Evolutionary conservation across 2,329 filamentous ascomycete genomes (phyloP).

Genomic region (Claviceps quebecensis): DNA sequence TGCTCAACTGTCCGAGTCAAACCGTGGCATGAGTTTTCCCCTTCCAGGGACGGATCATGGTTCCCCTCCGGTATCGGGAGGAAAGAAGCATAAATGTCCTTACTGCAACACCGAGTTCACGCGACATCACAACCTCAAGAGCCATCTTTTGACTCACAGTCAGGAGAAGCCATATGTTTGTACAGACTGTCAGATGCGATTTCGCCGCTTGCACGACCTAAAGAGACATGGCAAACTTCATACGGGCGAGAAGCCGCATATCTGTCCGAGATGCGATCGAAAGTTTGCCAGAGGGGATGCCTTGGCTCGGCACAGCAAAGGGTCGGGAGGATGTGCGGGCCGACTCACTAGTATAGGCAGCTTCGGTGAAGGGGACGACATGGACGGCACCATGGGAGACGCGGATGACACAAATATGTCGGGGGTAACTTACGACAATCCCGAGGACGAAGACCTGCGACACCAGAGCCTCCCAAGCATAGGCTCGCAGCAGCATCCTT

Average conservation of each 20-base stretch:
- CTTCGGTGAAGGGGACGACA: constrained; percentile 67
- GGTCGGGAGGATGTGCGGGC: constrained; percentile 87
- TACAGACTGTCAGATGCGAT: constrained; percentile 82
- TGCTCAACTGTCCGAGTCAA: constrained; percentile 27
- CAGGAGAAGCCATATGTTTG: constrained; percentile 97
- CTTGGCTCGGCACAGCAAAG: constrained; percentile 86
- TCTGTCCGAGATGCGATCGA: constrained; percentile 86
- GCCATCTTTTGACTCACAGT: constrained; percentile 89
- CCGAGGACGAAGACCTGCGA: constrained; percentile 49
- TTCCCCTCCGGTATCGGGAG: constrained; percentile 43
- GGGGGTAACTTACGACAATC: constrained; percentile 39
- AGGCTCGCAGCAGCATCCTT: constrained; percentile 52
- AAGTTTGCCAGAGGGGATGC: constrained; percentile 94
- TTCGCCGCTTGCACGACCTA: constrained; percentile 82
- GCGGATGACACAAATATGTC: constrained; percentile 44
- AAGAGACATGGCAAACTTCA: constrained; percentile 95
- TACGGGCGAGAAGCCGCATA: constrained; percentile 88
- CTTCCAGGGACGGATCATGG: constrained; percentile 31
- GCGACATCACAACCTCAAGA: constrained; percentile 93
- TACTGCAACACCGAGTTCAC: constrained; percentile 97
- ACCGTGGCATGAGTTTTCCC: constrained; percentile 43
- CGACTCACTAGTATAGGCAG: constrained; percentile 73
- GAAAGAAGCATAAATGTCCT: constrained; percentile 90
- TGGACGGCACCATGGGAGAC: constrained; percentile 35
- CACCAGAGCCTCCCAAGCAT: constrained; percentile 61